These are phyloP conservation scores for Blastobotrys chiropterorum DNA, from an alignment of 805 yeast genomes.

Conservation along the genomic window DNA sequence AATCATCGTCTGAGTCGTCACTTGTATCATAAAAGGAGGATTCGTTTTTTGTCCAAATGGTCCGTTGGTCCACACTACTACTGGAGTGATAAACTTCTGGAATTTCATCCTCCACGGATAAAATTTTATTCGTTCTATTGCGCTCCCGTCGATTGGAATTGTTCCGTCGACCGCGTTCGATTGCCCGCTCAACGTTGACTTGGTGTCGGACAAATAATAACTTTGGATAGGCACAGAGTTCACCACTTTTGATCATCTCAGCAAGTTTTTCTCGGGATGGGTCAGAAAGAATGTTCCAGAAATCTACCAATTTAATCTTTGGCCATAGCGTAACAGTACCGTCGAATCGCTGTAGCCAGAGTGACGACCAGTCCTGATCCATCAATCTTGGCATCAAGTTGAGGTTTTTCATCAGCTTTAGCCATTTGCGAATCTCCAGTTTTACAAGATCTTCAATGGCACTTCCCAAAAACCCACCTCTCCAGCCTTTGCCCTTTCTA, in stretches of 20 bases:
- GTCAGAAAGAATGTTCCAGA: constrained; percentile 58
- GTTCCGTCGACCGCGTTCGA: constrained; percentile 33
- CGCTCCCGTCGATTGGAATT: background rate
- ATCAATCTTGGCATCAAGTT: constrained; percentile 62
- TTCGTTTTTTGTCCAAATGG: background rate
- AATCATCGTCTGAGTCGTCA: background rate
- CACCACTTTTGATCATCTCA: constrained; percentile 55
- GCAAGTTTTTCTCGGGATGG: constrained; percentile 55
- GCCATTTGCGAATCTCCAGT: constrained; percentile 72
- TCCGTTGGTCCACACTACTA: background rate
- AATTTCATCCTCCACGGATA: background rate
- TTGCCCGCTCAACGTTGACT: constrained; percentile 56
- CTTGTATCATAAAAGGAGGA: background rate
- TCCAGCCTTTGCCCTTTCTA: constrained; percentile 47
- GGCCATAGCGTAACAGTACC: constrained; percentile 80
- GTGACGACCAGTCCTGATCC: constrained; percentile 76
- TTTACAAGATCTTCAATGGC: constrained; percentile 66
- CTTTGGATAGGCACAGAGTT: constrained; percentile 60
- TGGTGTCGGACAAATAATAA: constrained; percentile 59
- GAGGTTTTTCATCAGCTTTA: constrained; percentile 55
- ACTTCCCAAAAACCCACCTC: constrained; percentile 74
- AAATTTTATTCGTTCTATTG: background rate
- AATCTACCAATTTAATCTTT: constrained; percentile 51
- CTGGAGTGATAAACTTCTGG: background rate
- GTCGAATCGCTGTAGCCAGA: constrained; percentile 66